A percentile compares a stretch with the other conserved stretches of the same genome.
Conservation (phyloP, 352 stramenopile species). For the Pythium sp. region DNA sequence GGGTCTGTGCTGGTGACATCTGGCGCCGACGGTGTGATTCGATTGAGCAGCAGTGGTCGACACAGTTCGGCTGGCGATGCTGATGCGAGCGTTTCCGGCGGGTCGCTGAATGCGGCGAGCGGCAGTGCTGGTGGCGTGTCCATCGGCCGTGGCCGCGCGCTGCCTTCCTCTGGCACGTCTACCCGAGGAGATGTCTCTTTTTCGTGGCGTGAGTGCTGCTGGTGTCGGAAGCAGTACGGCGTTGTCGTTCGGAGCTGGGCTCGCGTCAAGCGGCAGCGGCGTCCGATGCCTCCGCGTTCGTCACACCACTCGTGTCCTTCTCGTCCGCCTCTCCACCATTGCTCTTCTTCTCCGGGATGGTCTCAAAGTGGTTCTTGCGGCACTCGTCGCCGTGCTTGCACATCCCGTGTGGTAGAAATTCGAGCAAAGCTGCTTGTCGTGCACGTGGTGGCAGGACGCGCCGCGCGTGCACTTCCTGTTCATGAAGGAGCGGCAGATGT, state of each 20-base stretch:
- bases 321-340: not conserved
- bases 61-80: too few relatives aligned
- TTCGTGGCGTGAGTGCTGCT: too few relatives aligned
- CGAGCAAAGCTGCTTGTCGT: constrained; percentile 53
- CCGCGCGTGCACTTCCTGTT: constrained; percentile 29
- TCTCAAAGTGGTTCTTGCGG: constrained; percentile 58
- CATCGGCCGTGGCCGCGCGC: too few relatives aligned
- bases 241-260: too few relatives aligned
- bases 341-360: constrained; percentile 6
- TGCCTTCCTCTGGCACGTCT: too few relatives aligned
- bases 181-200: too few relatives aligned
- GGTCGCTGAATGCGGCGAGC: too few relatives aligned
- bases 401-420: constrained; percentile 40
- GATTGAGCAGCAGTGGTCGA: too few relatives aligned
- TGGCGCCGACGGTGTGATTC: constrained; percentile 1
- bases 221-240: too few relatives aligned
- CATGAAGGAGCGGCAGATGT: constrained; percentile 60
- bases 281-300: constrained; percentile 2
- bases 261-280: not conserved
- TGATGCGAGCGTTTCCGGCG: too few relatives aligned
- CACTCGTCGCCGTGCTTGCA: constrained; percentile 63
- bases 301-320: not conserved
- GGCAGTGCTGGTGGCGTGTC: too few relatives aligned
- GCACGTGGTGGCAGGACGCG: constrained; percentile 39
- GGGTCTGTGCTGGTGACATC: not conserved